Percentiles rank a stretch among this genome's conserved stretches.
Conservation (phyloP, 257 asterid species). For the Osmanthus fragrans region DNA sequence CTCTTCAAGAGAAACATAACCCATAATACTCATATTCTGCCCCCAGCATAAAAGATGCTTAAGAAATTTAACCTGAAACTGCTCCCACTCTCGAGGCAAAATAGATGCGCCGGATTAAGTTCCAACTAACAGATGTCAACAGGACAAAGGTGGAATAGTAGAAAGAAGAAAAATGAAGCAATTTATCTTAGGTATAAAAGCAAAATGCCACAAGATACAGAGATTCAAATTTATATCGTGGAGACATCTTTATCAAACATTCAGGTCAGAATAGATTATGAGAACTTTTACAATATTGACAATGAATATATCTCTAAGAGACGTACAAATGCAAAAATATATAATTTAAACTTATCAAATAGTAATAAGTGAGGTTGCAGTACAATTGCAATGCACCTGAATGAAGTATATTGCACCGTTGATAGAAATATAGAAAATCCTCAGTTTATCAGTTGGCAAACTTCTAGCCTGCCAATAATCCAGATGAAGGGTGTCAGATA, state of each 20-base stretch:
- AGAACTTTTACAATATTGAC: constrained; percentile 7
- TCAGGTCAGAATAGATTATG: constrained; percentile 7
- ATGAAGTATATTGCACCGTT: constrained; percentile 69
- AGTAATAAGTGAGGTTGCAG: constrained; percentile 20
- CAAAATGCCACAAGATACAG: neutral
- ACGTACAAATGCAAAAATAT: constrained; percentile 7
- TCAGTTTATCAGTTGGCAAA: constrained; percentile 87
- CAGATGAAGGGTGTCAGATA: constrained; percentile 30
- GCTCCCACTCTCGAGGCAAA: constrained; percentile 10
- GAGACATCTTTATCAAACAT: neutral
- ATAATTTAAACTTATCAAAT: constrained; percentile 14
- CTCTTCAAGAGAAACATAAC: neutral
- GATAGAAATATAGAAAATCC: constrained; percentile 56
- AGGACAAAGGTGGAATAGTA: neutral
- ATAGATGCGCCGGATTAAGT: neutral
- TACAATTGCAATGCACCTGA: constrained; percentile 57
- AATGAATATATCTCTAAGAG: neutral
- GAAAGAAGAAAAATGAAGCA: neutral
- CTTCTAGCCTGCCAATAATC: constrained; percentile 80
- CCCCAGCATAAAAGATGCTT: neutral
- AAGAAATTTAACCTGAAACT: neutral
- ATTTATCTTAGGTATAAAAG: neutral
- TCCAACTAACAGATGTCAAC: constrained; percentile 6
- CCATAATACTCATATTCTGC: neutral
- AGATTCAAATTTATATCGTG: neutral